Evolutionary conservation across 768 basidiomycete species (phyloP).

Genomic region (Gautieria morchelliformis): DNA sequence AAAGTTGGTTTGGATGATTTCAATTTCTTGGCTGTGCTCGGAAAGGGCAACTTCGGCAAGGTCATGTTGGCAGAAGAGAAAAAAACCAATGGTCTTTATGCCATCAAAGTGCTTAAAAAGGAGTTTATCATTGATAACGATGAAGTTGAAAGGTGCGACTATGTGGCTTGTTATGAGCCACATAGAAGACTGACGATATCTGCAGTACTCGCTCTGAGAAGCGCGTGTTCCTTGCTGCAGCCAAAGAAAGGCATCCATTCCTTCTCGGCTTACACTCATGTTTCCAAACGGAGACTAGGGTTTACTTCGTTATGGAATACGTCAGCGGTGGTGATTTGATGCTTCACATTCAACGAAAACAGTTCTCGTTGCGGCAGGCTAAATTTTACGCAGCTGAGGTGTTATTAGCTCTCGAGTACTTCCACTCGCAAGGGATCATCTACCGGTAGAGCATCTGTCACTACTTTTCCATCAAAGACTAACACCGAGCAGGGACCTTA

Average conservation of each 20-base stretch:
- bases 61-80: constrained; percentile 99
- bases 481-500: constrained; percentile 62
- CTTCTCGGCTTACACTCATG: constrained; percentile 93
- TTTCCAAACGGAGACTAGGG: constrained; percentile 98
- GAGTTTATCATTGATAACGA: constrained; percentile 99
- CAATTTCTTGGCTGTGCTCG: constrained; percentile 96
- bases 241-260: constrained; percentile 95
- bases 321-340: constrained; percentile 98
- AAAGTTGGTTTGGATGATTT: constrained; percentile 98
- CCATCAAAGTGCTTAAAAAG: constrained; percentile 99
- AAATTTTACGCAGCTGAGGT: constrained; percentile 99
- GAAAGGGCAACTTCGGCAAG: constrained; percentile 99
- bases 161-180: not conserved
- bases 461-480: not conserved
- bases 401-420: constrained; percentile 90
- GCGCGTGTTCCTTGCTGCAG: constrained; percentile 95
- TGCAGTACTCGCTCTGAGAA: constrained; percentile 95
- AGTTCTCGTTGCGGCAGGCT: constrained; percentile 96
- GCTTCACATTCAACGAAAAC: constrained; percentile 98
- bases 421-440: constrained; percentile 98
- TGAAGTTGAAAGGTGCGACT: constrained; percentile 88
- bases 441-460: constrained; percentile 53
- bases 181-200: not conserved
- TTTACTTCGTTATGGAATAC: constrained; percentile 99
- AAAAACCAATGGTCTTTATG: constrained; percentile 75